Conservation (phyloP, 164 flowering plant genomes). For the Buxus sempervirens region DNA sequence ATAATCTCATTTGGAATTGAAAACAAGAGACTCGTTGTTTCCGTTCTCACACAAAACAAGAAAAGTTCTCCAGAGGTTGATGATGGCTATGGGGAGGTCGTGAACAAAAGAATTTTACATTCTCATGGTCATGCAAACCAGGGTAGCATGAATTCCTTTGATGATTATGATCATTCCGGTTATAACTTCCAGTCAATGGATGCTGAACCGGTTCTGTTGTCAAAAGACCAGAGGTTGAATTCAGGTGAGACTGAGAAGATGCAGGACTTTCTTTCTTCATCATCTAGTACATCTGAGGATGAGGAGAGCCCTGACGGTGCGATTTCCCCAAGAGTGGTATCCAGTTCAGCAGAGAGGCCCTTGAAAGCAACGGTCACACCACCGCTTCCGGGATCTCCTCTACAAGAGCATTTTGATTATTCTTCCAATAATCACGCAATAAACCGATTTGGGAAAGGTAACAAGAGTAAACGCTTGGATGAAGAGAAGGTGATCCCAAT, state of each 20-base stretch:
- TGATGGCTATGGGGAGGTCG: constrained; percentile 21
- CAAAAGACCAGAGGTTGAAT: constrained; percentile 23
- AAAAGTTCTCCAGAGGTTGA: constrained; percentile 4
- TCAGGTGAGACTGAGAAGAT: constrained; percentile 26
- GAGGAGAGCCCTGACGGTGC: constrained; percentile 32
- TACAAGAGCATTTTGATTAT: constrained; percentile 30
- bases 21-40: constrained; percentile 37
- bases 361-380: constrained; percentile 17
- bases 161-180: constrained; percentile 30
- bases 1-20: constrained; percentile 35
- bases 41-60: constrained; percentile 20
- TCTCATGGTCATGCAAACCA: constrained; percentile 16
- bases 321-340: constrained; percentile 13
- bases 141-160: constrained; percentile 26
- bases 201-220: constrained; percentile 14
- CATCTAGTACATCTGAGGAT: constrained; percentile 32
- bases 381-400: constrained; percentile 33
- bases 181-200: constrained; percentile 31
- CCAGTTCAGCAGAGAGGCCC: constrained; percentile 18
- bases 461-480: constrained; percentile 30
- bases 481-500: constrained; percentile 27
- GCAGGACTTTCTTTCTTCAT: constrained; percentile 21
- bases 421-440: constrained; percentile 22
- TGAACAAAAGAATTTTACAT: constrained; percentile 13
- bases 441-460: constrained; percentile 25